These are phyloP conservation scores for Plantago coronopus DNA, from an alignment of 305 asterid species.

Conservation along the genomic window DNA sequence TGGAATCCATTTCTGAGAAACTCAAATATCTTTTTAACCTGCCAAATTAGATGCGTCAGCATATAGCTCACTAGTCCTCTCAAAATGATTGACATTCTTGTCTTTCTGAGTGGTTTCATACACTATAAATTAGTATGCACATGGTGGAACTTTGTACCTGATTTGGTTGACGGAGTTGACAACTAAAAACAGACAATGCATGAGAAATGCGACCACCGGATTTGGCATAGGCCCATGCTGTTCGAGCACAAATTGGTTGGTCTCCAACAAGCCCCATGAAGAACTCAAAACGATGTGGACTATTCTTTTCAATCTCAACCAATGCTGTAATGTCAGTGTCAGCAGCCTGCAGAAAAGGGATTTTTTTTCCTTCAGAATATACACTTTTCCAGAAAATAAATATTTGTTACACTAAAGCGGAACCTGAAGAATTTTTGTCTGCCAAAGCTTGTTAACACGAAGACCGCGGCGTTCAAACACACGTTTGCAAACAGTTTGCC, in stretches of 20 bases:
- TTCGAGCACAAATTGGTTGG: slow-evolving; percentile 95
- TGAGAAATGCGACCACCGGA: slow-evolving; percentile 96
- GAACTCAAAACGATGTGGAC: slow-evolving; percentile 97
- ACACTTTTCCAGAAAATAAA: slow-evolving; percentile 21
- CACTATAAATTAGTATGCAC: slow-evolving; percentile 12
- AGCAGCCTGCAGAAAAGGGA: slow-evolving; percentile 75
- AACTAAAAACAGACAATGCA: slow-evolving; percentile 92
- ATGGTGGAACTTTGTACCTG: slow-evolving; percentile 42
- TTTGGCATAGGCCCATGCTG: slow-evolving; percentile 98
- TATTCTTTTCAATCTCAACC: slow-evolving; percentile 95
- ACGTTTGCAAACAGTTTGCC: slow-evolving; percentile 96
- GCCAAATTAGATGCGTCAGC: slow-evolving; percentile 41
- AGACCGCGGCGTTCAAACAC: slow-evolving; percentile 97
- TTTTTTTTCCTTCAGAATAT: slow-evolving; percentile 18
- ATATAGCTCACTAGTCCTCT: slow-evolving; percentile 16
- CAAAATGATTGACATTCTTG: too few species aligned
- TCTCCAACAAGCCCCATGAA: slow-evolving; percentile 99
- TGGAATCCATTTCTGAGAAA: slow-evolving; percentile 83
- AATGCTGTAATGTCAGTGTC: slow-evolving; percentile 97
- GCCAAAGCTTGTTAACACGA: slow-evolving; percentile 90
- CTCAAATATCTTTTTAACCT: slow-evolving; percentile 90
- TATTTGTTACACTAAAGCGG: slow-evolving; percentile 20
- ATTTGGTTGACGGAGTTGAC: slow-evolving; percentile 88
- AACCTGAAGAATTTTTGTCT: slow-evolving; percentile 98
- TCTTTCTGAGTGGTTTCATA: slow-evolving; percentile 5